Conservation (phyloP, 768 basidiomycete genomes). For the Boletus speciosus region DNA sequence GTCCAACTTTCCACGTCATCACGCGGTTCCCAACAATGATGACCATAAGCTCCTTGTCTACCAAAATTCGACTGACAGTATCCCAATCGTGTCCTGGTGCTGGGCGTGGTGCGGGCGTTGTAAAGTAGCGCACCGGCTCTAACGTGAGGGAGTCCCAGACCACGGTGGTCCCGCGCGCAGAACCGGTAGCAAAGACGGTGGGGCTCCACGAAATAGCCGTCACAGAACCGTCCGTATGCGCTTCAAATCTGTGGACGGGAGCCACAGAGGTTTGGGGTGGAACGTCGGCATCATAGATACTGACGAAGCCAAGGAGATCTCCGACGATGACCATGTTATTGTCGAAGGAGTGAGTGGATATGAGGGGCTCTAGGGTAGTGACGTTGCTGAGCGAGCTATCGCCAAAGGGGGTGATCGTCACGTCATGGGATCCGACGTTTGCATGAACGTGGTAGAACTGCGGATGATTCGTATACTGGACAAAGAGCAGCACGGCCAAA, state of each 20-base stretch:
- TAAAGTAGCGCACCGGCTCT: constrained; percentile 51
- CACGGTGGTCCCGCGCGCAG: constrained; percentile 52
- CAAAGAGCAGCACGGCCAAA: constrained; percentile 35
- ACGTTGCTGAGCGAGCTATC: constrained; percentile 50
- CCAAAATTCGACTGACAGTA: constrained; percentile 52
- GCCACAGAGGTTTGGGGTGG: constrained; percentile 15
- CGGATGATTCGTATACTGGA: constrained; percentile 47
- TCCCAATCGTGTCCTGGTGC: constrained; percentile 36
- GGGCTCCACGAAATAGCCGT: constrained; percentile 63
- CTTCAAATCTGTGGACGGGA: constrained; percentile 53
- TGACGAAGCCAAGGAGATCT: constrained; percentile 61
- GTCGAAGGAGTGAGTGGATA: constrained; percentile 39
- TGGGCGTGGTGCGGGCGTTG: constrained; percentile 41
- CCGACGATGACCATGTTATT: constrained; percentile 58
- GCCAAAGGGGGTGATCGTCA: constrained; percentile 46
- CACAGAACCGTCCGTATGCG: constrained; percentile 60
- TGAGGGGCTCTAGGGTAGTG: constrained; percentile 45
- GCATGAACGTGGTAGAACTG: constrained; percentile 52
- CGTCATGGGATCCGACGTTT: constrained; percentile 23
- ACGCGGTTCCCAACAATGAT: constrained; percentile 59
- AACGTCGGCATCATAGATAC: constrained; percentile 52
- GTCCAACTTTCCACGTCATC: constrained; percentile 65
- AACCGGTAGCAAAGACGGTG: constrained; percentile 62
- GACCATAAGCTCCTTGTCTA: constrained; percentile 54
- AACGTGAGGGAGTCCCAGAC: constrained; percentile 70